Conservation (phyloP, 495 filamentous ascomycete genomes). For the Tuber calosporum region DNA sequence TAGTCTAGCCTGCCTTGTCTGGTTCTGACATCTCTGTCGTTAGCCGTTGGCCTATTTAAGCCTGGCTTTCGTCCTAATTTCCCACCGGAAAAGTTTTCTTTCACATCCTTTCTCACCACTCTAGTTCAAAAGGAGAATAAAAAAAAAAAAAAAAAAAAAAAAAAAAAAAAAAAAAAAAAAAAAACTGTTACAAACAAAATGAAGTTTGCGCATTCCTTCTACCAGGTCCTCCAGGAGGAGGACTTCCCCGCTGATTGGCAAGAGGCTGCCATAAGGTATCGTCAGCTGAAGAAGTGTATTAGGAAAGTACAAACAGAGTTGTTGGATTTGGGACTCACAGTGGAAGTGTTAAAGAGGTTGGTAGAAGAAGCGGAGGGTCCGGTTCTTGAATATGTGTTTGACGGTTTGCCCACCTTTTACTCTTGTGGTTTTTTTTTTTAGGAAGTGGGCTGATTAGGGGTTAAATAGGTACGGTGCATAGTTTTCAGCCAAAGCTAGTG, state of each 20-base stretch:
- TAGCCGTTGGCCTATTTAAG: not conserved
- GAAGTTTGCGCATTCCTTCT: slow-evolving; percentile 70
- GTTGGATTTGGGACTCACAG: slow-evolving; percentile 53
- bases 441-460: not conserved
- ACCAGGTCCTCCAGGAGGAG: slow-evolving; percentile 52
- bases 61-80: not conserved
- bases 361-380: slow-evolving; percentile 42
- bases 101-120: not conserved
- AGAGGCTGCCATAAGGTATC: slow-evolving; percentile 62
- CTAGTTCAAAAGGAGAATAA: not conserved
- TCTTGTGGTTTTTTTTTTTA: slow-evolving; percentile 7
- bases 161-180: too few relatives aligned
- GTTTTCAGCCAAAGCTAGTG: slow-evolving; percentile 54
- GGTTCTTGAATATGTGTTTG: slow-evolving; percentile 47
- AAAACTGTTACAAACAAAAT: slow-evolving; percentile 45
- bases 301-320: slow-evolving; percentile 60
- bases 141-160: not conserved
- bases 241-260: slow-evolving; percentile 61
- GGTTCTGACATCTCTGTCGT: not conserved
- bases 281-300: slow-evolving; percentile 67
- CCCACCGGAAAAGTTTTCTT: not conserved
- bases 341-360: slow-evolving; percentile 53
- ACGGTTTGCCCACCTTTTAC: slow-evolving; percentile 40
- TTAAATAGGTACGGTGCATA: slow-evolving; percentile 40
- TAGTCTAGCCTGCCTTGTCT: not conserved